Conservation (phyloP, 768 basidiomycete species). For the Auriculariales sp. region DNA sequence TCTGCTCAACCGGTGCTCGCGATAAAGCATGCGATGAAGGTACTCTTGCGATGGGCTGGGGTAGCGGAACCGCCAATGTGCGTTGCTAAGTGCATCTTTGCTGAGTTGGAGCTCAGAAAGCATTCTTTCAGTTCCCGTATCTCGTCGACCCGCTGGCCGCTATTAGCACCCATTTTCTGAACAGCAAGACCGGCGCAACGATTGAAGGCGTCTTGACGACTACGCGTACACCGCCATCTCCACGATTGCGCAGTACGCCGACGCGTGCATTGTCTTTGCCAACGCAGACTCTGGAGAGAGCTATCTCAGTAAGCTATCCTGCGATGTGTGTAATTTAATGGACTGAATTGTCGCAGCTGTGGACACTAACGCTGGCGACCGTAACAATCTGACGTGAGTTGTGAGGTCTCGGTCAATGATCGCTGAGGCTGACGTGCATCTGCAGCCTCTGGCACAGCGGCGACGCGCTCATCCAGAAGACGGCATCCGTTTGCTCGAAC, state of each 20-base stretch:
- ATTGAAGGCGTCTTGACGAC: conserved; percentile 5
- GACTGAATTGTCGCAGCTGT: conserved; percentile 68
- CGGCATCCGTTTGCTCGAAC: no score
- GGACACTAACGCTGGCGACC: conserved; percentile 65
- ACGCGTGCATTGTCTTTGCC: conserved; percentile 68
- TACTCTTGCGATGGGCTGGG: conserved; percentile 86
- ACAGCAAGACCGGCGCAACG: background rate
- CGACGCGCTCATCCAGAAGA: conserved; percentile 52
- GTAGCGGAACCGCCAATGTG: conserved; percentile 66
- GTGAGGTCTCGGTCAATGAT: background rate
- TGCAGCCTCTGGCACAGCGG: conserved; percentile 66
- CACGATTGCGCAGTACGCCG: conserved; percentile 25
- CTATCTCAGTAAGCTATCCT: conserved; percentile 38
- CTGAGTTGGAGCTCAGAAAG: conserved; percentile 11
- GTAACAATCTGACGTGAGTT: conserved; percentile 22
- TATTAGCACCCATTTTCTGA: conserved; percentile 2
- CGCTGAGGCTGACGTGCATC: conserved; percentile 46
- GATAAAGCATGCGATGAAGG: conserved; percentile 45
- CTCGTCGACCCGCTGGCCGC: conserved; percentile 11
- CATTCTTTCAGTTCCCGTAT: conserved; percentile 8
- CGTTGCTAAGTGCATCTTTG: background rate
- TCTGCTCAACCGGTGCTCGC: conserved; percentile 31
- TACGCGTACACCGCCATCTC: conserved; percentile 2
- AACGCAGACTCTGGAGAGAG: conserved; percentile 75
- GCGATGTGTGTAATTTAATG: no score